A percentile compares a stretch with the other conserved stretches of the same genome.
Conservation (phyloP, 2,329 filamentous ascomycete species). For the Colletotrichum filicis region DNA sequence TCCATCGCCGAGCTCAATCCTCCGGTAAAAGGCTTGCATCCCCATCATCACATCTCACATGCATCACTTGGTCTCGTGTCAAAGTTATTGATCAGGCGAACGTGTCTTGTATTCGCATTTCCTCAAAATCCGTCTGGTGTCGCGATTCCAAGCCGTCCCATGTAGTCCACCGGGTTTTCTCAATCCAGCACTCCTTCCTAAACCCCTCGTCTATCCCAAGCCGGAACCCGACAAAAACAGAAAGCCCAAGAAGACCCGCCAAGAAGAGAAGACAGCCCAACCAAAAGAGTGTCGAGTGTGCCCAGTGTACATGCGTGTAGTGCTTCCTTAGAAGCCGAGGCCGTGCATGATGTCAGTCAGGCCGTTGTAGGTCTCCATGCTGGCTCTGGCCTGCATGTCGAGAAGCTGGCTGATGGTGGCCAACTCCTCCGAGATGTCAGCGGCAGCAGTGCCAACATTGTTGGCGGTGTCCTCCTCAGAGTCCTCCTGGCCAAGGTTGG, state of each 20-base stretch:
- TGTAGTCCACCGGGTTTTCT: neutral
- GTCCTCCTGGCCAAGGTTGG: neutral
- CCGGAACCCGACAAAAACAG: neutral
- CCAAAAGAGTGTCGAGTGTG: neutral
- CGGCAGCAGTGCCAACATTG: neutral
- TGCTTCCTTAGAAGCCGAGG: neutral
- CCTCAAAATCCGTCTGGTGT: neutral
- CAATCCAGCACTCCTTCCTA: neutral
- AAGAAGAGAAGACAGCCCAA: neutral
- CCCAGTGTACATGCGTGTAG: neutral
- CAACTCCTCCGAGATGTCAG: neutral
- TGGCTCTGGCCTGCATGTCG: neutral
- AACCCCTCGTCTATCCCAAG: neutral
- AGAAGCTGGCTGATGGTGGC: neutral
- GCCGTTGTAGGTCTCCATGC: neutral
- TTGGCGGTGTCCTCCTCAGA: neutral
- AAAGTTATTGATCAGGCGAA: neutral
- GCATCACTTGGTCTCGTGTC: neutral
- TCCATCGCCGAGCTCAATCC: no score
- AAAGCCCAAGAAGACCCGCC: neutral
- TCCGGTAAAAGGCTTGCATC: neutral
- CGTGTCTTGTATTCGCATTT: neutral
- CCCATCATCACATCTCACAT: neutral
- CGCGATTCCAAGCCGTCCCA: neutral
- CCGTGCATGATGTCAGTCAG: neutral